These are phyloP conservation scores for Raffaelea albimanens DNA, from an alignment of 2,329 filamentous ascomycete genomes.

Conservation along the genomic window DNA sequence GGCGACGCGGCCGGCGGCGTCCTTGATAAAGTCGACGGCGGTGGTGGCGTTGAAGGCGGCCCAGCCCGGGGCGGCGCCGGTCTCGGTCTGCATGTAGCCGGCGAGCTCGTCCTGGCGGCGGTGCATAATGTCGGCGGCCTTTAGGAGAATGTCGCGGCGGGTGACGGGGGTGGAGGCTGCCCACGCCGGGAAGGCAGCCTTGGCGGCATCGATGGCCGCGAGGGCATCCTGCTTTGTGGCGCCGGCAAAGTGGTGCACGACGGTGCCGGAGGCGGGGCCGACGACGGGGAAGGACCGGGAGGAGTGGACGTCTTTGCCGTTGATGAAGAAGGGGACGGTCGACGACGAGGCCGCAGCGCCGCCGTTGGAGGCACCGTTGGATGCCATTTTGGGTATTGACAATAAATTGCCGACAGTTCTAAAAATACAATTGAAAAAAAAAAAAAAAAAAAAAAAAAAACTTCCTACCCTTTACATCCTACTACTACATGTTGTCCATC, in stretches of 20 bases:
- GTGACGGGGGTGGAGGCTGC: constrained; percentile 46
- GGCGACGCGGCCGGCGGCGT: constrained; percentile 26
- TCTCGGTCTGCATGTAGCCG: constrained; percentile 47
- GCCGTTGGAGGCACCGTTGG: too few species aligned
- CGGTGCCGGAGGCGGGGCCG: constrained; percentile 19
- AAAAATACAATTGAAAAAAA: too few species aligned
- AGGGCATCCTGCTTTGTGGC: constrained; percentile 18
- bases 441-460: too few species aligned
- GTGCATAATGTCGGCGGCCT: constrained; percentile 56
- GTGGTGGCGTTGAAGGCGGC: constrained; percentile 29
- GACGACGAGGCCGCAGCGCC: too few species aligned
- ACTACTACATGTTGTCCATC: too few species aligned
- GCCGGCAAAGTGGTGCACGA: constrained; percentile 17
- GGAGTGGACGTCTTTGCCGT: constrained; percentile 19
- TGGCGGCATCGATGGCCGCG: constrained; percentile 34
- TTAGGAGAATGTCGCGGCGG: constrained; percentile 61
- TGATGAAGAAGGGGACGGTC: constrained; percentile 23
- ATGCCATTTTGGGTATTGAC: too few species aligned
- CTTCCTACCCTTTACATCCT: too few species aligned
- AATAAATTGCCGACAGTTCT: too few species aligned
- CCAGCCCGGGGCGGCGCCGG: constrained; percentile 29
- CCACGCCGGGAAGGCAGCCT: constrained; percentile 63
- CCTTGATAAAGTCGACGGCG: constrained; percentile 27
- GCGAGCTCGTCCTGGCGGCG: constrained; percentile 49
- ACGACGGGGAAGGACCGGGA: constrained; percentile 17